Conservation (phyloP, 2,329 filamentous ascomycete species). For the Leptodontidium sp. region DNA sequence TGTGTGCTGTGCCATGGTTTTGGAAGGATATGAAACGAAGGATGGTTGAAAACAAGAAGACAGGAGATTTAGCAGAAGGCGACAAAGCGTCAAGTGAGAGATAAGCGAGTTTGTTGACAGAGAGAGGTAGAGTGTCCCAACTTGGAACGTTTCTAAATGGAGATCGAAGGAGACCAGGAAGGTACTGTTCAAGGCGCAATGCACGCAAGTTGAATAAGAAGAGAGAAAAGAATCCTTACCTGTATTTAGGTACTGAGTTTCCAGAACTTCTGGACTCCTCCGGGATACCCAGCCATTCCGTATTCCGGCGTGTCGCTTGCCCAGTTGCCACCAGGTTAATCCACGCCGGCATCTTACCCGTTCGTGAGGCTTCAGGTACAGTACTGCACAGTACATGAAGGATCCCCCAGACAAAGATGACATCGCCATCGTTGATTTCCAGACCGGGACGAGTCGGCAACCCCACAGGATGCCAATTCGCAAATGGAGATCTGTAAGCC, state of each 20-base stretch:
- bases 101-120: slow-evolving; percentile 12
- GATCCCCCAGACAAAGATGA: background rate
- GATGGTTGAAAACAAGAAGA: background rate
- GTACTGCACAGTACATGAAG: background rate
- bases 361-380: slow-evolving; percentile 13
- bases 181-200: too few relatives aligned
- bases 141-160: background rate
- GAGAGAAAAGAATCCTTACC: background rate
- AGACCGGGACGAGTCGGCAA: slow-evolving; percentile 18
- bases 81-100: slow-evolving; percentile 3
- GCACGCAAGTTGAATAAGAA: background rate
- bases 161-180: background rate
- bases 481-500: background rate
- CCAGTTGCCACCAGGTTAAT: background rate
- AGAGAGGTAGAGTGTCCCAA: background rate
- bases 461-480: background rate
- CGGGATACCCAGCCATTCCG: slow-evolving; percentile 2
- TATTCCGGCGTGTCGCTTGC: background rate
- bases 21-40: background rate
- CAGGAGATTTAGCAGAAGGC: background rate
- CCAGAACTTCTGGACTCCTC: background rate
- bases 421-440: background rate
- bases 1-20: background rate
- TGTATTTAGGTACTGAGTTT: background rate
- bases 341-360: slow-evolving; percentile 17